Percentiles rank a stretch among this genome's conserved stretches.
phyloP scores from a whole-genome alignment of 208 protist species.

The Crithidia brevicula region DNA sequence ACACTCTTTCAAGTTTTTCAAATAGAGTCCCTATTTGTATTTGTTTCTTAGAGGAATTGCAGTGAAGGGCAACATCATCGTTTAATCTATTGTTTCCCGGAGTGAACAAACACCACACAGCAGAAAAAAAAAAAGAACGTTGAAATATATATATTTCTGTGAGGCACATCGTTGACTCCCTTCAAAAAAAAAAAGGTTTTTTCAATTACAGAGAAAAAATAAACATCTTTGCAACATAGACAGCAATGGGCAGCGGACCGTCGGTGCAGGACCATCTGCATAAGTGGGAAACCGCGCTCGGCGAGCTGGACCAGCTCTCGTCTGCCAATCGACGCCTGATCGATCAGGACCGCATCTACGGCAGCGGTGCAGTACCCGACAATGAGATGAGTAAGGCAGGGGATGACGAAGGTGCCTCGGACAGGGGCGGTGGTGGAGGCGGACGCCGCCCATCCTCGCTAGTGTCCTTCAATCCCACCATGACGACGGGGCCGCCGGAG shows the following conservation, averaged over 20 bases:
- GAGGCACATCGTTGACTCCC: too few species aligned
- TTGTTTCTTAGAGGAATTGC: too few species aligned
- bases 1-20: too few species aligned
- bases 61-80: too few species aligned
- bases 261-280: slow-evolving; percentile 71
- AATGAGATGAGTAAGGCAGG: slow-evolving; percentile 17
- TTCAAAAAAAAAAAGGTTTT: slow-evolving; percentile 4
- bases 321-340: slow-evolving; percentile 48
- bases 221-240: too few species aligned
- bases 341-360: slow-evolving; percentile 73
- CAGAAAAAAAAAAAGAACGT: background rate
- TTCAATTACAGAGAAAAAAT: background rate
- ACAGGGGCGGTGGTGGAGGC: slow-evolving; percentile 16
- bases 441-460: slow-evolving; percentile 60
- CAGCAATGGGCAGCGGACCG: slow-evolving; percentile 69
- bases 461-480: slow-evolving; percentile 66
- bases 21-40: too few species aligned
- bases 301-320: slow-evolving; percentile 67
- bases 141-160: background rate
- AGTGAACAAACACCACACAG: too few species aligned
- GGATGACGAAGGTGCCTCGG: slow-evolving; percentile 39
- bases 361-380: slow-evolving; percentile 12
- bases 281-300: slow-evolving; percentile 74
- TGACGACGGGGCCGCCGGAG: slow-evolving; percentile 12
- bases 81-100: too few species aligned